A percentile compares a stretch with the other conserved stretches of the same genome.
These are phyloP conservation scores for Tricholomella constricta DNA, from an alignment of 768 basidiomycete species.

Conservation along the genomic window DNA sequence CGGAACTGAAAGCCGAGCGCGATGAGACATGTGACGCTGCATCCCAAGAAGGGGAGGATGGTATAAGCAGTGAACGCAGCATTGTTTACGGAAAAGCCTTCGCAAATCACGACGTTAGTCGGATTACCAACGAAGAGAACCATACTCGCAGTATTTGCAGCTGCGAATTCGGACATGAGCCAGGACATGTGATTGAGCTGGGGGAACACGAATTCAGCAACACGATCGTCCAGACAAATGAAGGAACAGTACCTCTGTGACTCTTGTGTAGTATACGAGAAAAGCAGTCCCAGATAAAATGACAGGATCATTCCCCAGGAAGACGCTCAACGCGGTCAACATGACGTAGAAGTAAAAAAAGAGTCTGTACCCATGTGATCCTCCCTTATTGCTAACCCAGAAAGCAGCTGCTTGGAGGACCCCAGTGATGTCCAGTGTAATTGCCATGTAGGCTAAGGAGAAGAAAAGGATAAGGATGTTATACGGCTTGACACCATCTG, in stretches of 20 bases:
- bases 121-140: conserved; percentile 85
- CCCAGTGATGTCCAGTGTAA: conserved; percentile 81
- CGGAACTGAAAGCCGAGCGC: conserved; percentile 65
- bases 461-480: conserved; percentile 94
- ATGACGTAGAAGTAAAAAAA: conserved; percentile 84
- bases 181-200: conserved; percentile 57
- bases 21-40: conserved; percentile 61
- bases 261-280: conserved; percentile 82
- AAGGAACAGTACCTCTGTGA: conserved; percentile 40
- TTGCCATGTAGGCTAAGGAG: conserved; percentile 89
- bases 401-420: conserved; percentile 85
- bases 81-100: conserved; percentile 80
- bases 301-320: conserved; percentile 94
- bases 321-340: conserved; percentile 72
- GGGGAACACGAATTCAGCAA: background rate
- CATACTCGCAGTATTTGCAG: conserved; percentile 79
- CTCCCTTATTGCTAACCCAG: conserved; percentile 83
- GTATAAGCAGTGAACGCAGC: conserved; percentile 81
- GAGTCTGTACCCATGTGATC: conserved; percentile 67
- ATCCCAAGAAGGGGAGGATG: conserved; percentile 76
- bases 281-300: conserved; percentile 92
- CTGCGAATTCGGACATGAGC: conserved; percentile 77
- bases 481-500: conserved; percentile 80
- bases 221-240: background rate
- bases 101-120: conserved; percentile 92